A percentile compares a stretch with the other conserved stretches of the same genome.
These are phyloP conservation scores for Glebionis coronaria DNA, from an alignment of 129 eudicot genomes.

Conservation along the genomic window DNA sequence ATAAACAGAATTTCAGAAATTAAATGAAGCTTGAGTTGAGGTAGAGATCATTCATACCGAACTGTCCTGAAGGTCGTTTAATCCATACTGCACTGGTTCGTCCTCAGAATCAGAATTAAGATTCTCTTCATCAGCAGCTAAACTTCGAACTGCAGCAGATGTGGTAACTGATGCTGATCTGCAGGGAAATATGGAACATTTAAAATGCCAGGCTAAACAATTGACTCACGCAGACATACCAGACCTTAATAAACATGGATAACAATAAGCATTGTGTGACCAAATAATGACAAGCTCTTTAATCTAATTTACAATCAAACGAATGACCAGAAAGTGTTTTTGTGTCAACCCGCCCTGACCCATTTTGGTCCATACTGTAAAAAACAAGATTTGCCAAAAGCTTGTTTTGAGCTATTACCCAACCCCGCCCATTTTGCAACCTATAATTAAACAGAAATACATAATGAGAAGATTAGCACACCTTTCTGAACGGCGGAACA, in stretches of 20 bases:
- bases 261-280: too few species aligned
- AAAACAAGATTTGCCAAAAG: too few species aligned
- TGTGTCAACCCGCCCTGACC: too few species aligned
- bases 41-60: slow-evolving; percentile 49
- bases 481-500: slow-evolving; percentile 80
- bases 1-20: neutral
- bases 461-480: slow-evolving; percentile 16
- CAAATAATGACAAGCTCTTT: too few species aligned
- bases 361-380: too few species aligned
- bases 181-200: slow-evolving; percentile 20
- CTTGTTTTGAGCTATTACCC: too few species aligned
- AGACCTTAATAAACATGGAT: too few species aligned
- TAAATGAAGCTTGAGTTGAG: neutral
- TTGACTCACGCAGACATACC: too few species aligned
- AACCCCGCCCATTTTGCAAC: too few species aligned
- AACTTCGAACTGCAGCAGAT: slow-evolving; percentile 63
- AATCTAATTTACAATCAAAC: too few species aligned
- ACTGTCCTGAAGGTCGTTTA: slow-evolving; percentile 60
- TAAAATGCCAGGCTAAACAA: too few species aligned
- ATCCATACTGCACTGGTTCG: slow-evolving; percentile 51
- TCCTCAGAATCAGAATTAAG: slow-evolving; percentile 77
- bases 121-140: slow-evolving; percentile 77
- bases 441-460: neutral
- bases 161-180: slow-evolving; percentile 91
- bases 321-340: too few species aligned